Percentiles rank a stretch among this genome's conserved stretches.
Evolutionary conservation across 208 protist species (phyloP).

Genomic region (Leishmania major): DNA sequence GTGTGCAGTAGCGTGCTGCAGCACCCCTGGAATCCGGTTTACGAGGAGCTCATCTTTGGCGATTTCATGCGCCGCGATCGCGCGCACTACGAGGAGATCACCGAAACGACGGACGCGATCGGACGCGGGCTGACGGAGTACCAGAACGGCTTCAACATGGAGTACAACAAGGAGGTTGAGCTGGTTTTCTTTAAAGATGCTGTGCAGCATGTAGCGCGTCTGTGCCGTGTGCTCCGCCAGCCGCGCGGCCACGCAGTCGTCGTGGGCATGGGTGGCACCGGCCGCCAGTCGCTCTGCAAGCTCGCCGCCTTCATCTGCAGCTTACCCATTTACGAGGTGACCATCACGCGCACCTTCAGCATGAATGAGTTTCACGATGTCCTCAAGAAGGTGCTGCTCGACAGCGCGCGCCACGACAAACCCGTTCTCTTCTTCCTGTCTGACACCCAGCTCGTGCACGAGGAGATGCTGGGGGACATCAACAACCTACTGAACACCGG

Average conservation of each 20-base stretch:
- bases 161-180: constrained; percentile 88
- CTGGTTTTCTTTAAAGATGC: constrained; percentile 98
- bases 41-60: constrained; percentile 86
- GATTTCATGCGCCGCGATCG: constrained; percentile 94
- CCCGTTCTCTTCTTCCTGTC: constrained; percentile 95
- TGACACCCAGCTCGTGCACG: constrained; percentile 95
- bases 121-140: constrained; percentile 78
- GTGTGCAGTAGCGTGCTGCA: constrained; percentile 63
- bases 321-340: constrained; percentile 88
- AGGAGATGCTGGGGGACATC: constrained; percentile 97
- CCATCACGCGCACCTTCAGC: constrained; percentile 92
- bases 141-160: constrained; percentile 94
- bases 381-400: constrained; percentile 90
- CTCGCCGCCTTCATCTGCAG: constrained; percentile 94
- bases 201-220: constrained; percentile 95
- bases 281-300: constrained; percentile 95
- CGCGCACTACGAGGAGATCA: constrained; percentile 79
- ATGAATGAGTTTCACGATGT: constrained; percentile 95
- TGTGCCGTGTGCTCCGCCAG: constrained; percentile 96
- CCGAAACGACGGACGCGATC: constrained; percentile 45
- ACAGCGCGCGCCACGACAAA: constrained; percentile 85
- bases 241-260: constrained; percentile 96
- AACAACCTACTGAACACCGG: constrained; percentile 98
- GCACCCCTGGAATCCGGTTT: constrained; percentile 64
- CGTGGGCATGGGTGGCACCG: constrained; percentile 97